Evolutionary conservation across 1,284 basidiomycete species (phyloP).

Genomic region (Austroboletus novae-zelandiae): DNA sequence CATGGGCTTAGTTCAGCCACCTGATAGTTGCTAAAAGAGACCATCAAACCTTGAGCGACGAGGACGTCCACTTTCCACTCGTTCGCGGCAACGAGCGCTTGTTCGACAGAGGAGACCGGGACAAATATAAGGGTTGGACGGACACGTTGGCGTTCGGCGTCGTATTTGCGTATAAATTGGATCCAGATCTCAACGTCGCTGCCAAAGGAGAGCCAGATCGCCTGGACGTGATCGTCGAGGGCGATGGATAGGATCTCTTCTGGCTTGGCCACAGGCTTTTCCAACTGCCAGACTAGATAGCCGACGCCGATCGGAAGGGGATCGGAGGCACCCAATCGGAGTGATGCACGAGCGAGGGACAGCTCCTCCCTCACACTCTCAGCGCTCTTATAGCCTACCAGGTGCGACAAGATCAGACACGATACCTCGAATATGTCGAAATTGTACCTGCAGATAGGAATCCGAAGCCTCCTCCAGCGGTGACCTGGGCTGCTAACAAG

Average conservation of each 20-base stretch:
- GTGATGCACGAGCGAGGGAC: slow-evolving; percentile 41
- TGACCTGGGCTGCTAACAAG: slow-evolving; percentile 58
- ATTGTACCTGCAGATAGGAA: slow-evolving; percentile 58
- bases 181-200: slow-evolving; percentile 58
- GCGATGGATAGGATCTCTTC: slow-evolving; percentile 44
- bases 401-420: slow-evolving; percentile 2
- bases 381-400: slow-evolving; percentile 45
- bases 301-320: slow-evolving; percentile 69
- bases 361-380: slow-evolving; percentile 49
- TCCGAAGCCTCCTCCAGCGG: slow-evolving; percentile 67
- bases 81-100: slow-evolving; percentile 53
- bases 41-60: slow-evolving; percentile 65
- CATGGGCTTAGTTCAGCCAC: slow-evolving; percentile 5
- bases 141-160: slow-evolving; percentile 37
- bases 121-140: slow-evolving; percentile 59
- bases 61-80: slow-evolving; percentile 69
- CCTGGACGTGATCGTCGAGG: slow-evolving; percentile 55
- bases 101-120: slow-evolving; percentile 55
- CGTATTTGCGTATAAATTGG: slow-evolving; percentile 51
- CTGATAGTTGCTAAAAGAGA: background rate
- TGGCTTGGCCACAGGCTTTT: slow-evolving; percentile 34
- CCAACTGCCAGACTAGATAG: slow-evolving; percentile 70
- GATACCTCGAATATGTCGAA: background rate
- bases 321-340: slow-evolving; percentile 33
- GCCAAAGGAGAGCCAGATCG: slow-evolving; percentile 75